Evolutionary conservation across 2,329 filamentous ascomycete genomes (phyloP), one percentile per base, ranked within the genome.

Genomic region (Calonectria honghensis): DNA sequence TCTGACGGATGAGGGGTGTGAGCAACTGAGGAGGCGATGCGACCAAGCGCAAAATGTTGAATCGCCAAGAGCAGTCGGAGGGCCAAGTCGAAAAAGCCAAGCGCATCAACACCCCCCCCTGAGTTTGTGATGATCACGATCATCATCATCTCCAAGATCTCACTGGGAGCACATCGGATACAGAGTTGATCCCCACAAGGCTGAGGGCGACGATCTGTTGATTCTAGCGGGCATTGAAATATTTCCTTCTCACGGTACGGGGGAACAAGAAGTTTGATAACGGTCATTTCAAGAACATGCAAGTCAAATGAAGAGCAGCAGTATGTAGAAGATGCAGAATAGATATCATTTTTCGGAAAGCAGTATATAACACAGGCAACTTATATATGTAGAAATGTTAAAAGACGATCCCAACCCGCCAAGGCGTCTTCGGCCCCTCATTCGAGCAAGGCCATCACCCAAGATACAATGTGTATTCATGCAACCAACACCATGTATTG

Each of bases 331-430:
- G 13, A 73, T 32, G 10, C n/a, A 65, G 39, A n/a, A 52, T 5
- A 35, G 37, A 51, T 16, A 51, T 73, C 27, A 63, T 32, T 35
- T 63, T 72, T 48, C 3, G 45, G 50, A 78, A 81, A 78, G 39
- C 57, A 78, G 74, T 81, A 81, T 80, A 78, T 81, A 75, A 76
- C 78, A 75, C 75, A 74, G 41, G 45, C 48, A 72, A 74, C 61
- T 29, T 65, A 65, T 50, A 73, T 76, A 80, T 76, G 39, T 50
- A 68, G 51, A 71, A 69, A 76, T 68, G 31, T n/a, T 24, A 71
- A 66, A 31, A 71, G 2, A 70, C 70, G 66, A 78, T 79, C 73
- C 79, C 74, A 73, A 77, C 73, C 73, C 75, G 74, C 75, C 77
- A 74, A 73, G 71, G 65, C 70, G 64, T 61, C 66, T 37, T 70